These are phyloP conservation scores for Sextonia rubra DNA, from an alignment of 164 flowering plant species.

Conservation along the genomic window DNA sequence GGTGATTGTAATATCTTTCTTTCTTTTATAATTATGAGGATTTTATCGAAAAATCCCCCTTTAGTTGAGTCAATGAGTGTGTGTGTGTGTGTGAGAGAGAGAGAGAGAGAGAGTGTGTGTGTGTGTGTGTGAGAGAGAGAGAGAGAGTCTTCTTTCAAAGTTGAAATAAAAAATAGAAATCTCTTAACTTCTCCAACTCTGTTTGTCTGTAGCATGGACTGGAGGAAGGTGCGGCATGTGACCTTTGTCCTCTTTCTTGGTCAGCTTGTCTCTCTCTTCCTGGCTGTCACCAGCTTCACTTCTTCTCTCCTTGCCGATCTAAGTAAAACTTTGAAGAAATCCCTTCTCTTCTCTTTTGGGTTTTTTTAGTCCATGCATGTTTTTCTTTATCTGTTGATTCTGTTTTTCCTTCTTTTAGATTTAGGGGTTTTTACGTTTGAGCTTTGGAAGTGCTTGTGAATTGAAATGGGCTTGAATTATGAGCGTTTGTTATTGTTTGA, in stretches of 20 bases:
- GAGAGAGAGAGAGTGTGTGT: no score
- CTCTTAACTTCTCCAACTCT: background rate
- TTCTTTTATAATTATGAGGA: no score
- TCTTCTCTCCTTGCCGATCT: slow-evolving; percentile 49
- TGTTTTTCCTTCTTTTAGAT: slow-evolving; percentile 1
- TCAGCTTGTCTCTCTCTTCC: slow-evolving; percentile 46
- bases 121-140: no score
- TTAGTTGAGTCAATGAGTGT: no score
- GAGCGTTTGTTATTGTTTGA: no score
- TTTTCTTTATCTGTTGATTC: background rate
- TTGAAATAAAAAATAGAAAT: no score
- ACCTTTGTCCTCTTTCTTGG: slow-evolving; percentile 38
- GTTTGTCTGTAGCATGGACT: background rate
- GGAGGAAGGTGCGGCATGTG: slow-evolving; percentile 18
- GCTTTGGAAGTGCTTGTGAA: no score
- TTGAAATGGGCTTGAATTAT: no score
- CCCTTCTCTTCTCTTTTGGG: background rate
- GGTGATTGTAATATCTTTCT: no score
- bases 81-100: no score
- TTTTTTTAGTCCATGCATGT: background rate
- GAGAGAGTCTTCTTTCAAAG: no score
- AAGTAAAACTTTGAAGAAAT: slow-evolving; percentile 26
- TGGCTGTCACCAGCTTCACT: slow-evolving; percentile 40
- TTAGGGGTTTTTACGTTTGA: background rate
- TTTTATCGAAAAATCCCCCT: no score